These are phyloP conservation scores for Candida ulmi DNA, from an alignment of 805 yeast species.

Conservation along the genomic window DNA sequence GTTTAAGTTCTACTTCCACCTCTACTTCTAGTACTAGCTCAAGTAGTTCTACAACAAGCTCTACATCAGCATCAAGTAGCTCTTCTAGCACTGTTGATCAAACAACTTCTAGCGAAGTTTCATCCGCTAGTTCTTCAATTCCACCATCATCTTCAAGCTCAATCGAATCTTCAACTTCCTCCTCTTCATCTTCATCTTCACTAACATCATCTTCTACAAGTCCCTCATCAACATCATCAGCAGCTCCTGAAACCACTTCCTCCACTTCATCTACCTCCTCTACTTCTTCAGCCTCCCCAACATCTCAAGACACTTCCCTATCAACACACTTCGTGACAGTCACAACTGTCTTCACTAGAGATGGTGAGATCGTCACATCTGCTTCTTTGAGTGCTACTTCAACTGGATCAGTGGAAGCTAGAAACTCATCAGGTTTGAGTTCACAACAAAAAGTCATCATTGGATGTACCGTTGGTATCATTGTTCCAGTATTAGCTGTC, in stretches of 20 bases:
- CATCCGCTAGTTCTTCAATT: not conserved
- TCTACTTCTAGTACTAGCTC: too few species aligned
- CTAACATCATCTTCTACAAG: slow-evolving; percentile 1
- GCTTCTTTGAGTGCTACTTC: slow-evolving; percentile 24
- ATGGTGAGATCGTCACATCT: slow-evolving; percentile 24
- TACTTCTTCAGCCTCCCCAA: not conserved
- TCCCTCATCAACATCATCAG: not conserved
- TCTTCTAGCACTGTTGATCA: not conserved
- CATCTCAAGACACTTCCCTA: not conserved
- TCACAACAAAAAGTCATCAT: slow-evolving; percentile 48
- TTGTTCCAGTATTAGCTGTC: slow-evolving; percentile 46
- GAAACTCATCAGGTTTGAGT: slow-evolving; percentile 36
- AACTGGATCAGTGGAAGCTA: slow-evolving; percentile 4
- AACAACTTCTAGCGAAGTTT: not conserved
- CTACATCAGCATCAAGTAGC: not conserved
- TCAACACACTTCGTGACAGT: slow-evolving; percentile 21
- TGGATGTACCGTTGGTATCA: slow-evolving; percentile 70
- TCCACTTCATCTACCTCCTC: not conserved
- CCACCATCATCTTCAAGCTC: slow-evolving; percentile 2
- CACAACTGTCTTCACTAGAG: slow-evolving; percentile 26
- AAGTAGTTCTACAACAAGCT: too few species aligned
- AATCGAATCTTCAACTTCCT: not conserved
- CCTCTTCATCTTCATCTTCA: slow-evolving; percentile 5
- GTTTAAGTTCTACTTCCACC: too few species aligned
- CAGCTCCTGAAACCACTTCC: not conserved